phyloP scores from a whole-genome alignment of 345 rosid species.

The Hirschfeldia incana region DNA sequence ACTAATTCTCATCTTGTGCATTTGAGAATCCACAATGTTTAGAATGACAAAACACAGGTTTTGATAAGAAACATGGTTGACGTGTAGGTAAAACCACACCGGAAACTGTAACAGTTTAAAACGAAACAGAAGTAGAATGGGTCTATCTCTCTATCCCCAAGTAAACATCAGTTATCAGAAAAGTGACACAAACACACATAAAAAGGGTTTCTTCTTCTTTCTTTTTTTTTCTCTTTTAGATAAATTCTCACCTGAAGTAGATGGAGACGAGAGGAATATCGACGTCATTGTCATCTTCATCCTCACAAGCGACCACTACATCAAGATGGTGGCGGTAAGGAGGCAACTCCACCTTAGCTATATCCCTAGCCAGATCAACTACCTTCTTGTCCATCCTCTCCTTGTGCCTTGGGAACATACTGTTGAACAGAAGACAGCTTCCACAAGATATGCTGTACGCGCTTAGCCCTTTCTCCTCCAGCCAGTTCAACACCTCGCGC shows the following conservation, averaged over 20 bases:
- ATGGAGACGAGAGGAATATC: slow-evolving; percentile 84
- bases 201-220: background rate
- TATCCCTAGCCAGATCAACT: slow-evolving; percentile 78
- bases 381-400: slow-evolving; percentile 87
- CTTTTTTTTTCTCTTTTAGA: background rate
- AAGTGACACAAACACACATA: slow-evolving; percentile 20
- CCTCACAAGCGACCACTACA: slow-evolving; percentile 84
- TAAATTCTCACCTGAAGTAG: slow-evolving; percentile 48
- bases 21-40: too few relatives aligned
- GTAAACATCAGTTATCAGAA: background rate
- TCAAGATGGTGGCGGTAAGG: slow-evolving; percentile 68
- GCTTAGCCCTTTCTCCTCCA: slow-evolving; percentile 66
- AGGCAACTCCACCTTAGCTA: slow-evolving; percentile 76
- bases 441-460: slow-evolving; percentile 91
- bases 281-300: slow-evolving; percentile 81
- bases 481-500: slow-evolving; percentile 80
- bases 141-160: background rate
- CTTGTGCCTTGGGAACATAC: slow-evolving; percentile 76
- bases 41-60: background rate
- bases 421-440: slow-evolving; percentile 79
- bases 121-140: background rate
- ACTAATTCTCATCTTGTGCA: too few relatives aligned
- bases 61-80: background rate
- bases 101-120: background rate
- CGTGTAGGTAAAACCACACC: background rate